Evolutionary conservation across 2,329 filamentous ascomycete genomes (phyloP).

Genomic region (Sporothrix sp.): DNA sequence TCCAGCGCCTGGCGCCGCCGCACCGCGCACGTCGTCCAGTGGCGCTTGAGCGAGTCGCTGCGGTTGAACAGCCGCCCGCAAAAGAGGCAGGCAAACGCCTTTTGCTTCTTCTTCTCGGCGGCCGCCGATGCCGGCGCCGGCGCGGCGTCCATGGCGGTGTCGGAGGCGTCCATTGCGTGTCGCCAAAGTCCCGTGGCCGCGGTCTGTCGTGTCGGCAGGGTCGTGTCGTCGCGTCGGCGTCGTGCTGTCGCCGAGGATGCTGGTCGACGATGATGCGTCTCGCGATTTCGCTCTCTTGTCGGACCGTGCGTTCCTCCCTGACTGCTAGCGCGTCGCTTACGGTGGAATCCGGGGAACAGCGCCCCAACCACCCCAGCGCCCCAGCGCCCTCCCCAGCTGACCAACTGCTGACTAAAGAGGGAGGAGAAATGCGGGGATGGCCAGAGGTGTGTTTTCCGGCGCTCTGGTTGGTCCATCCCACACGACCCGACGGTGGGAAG

Average conservation of each 20-base stretch:
- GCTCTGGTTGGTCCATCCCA: not conserved
- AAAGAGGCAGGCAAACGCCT: not conserved
- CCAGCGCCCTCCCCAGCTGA: too few species aligned
- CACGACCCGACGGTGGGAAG: not conserved
- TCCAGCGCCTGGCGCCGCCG: conserved; percentile 3
- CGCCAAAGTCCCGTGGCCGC: too few species aligned
- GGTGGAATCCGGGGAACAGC: not conserved
- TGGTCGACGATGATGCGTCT: too few species aligned
- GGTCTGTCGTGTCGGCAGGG: not conserved
- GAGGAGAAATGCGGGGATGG: conserved; percentile 3
- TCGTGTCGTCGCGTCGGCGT: too few species aligned
- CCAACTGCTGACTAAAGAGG: not conserved
- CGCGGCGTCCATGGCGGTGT: not conserved
- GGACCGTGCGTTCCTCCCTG: too few species aligned
- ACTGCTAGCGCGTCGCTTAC: too few species aligned
- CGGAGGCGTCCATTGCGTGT: not conserved
- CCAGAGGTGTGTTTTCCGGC: too few species aligned
- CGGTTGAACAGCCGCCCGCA: conserved; percentile 5
- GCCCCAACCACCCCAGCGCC: too few species aligned
- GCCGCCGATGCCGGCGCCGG: not conserved
- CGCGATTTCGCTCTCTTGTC: too few species aligned
- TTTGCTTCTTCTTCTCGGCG: not conserved
- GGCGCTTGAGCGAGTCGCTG: conserved; percentile 7
- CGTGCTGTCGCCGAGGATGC: too few species aligned
- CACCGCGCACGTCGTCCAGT: conserved; percentile 4